Evolutionary conservation across 768 basidiomycete genomes (phyloP).

Genomic region (Cyclocybe cylindracea): DNA sequence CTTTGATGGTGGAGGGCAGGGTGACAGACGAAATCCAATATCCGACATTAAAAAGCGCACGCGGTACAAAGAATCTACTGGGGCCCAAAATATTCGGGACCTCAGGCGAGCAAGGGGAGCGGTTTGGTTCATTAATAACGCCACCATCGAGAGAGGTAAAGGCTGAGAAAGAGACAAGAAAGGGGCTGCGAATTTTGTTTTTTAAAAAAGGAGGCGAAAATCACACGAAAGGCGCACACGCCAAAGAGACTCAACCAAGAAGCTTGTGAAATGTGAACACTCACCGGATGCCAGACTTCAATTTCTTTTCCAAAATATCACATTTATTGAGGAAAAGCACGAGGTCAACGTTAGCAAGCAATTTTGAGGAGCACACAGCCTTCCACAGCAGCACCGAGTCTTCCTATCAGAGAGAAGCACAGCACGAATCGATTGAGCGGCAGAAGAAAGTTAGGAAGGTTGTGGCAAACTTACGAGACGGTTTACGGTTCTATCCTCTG

Average conservation of each 20-base stretch:
- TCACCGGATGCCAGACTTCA: conserved; percentile 56
- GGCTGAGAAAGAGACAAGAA: background rate
- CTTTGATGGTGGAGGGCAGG: background rate
- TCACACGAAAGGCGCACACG: background rate
- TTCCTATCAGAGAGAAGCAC: conserved; percentile 43
- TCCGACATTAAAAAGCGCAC: no score
- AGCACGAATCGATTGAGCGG: background rate
- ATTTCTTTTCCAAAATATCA: conserved; percentile 75
- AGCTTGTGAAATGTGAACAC: conserved; percentile 12
- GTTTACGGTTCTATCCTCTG: conserved; percentile 63
- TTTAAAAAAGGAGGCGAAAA: background rate
- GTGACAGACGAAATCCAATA: background rate
- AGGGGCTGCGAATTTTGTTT: background rate
- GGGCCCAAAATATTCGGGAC: background rate
- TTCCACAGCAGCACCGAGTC: conserved; percentile 92
- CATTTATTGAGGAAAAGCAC: conserved; percentile 90
- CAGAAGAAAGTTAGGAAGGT: background rate
- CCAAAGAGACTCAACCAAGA: conserved; percentile 1
- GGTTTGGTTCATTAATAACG: background rate
- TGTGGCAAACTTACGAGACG: conserved; percentile 43
- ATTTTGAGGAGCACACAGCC: conserved; percentile 79
- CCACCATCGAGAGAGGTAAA: background rate
- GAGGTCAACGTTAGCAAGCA: conserved; percentile 77
- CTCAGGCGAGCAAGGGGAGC: background rate
- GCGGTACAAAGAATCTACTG: background rate